Percentiles rank a stretch among this genome's conserved stretches.
Conservation (phyloP, 2,329 filamentous ascomycete species). For the Dactylellina sp. region DNA sequence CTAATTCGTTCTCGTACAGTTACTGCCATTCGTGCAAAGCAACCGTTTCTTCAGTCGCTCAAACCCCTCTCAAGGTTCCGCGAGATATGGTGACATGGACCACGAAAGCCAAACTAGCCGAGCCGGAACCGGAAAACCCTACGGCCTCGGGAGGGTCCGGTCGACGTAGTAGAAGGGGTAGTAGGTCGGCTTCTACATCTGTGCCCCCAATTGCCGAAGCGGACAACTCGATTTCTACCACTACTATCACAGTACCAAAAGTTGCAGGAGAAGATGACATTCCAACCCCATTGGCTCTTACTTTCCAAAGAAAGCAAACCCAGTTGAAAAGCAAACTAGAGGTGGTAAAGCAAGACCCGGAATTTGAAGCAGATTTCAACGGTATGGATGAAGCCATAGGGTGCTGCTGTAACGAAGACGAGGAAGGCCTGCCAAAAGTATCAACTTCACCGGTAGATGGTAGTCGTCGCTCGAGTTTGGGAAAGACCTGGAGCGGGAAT, state of each 20-base stretch:
- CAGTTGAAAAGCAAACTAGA: slow-evolving; percentile 34
- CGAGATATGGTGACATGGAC: slow-evolving; percentile 51
- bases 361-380: slow-evolving; percentile 23
- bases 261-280: not conserved
- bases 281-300: not conserved
- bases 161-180: slow-evolving; percentile 19
- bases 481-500: slow-evolving; percentile 34
- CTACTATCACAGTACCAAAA: not conserved
- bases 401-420: slow-evolving; percentile 49
- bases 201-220: slow-evolving; percentile 1
- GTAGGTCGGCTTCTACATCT: slow-evolving; percentile 12
- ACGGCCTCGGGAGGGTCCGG: slow-evolving; percentile 2
- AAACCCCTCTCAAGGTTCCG: slow-evolving; percentile 40
- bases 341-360: slow-evolving; percentile 40
- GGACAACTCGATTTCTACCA: not conserved
- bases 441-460: not conserved
- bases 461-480: slow-evolving; percentile 8
- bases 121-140: slow-evolving; percentile 22
- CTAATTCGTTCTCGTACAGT: slow-evolving; percentile 2
- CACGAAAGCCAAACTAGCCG: slow-evolving; percentile 24
- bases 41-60: slow-evolving; percentile 31
- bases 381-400: slow-evolving; percentile 29
- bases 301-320: not conserved
- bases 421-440: slow-evolving; percentile 7
- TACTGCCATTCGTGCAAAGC: slow-evolving; percentile 49